Percentiles rank a stretch among this genome's conserved stretches.
phyloP scores from a whole-genome alignment of 306 rosid genomes.

The Trifolium dubium region DNA sequence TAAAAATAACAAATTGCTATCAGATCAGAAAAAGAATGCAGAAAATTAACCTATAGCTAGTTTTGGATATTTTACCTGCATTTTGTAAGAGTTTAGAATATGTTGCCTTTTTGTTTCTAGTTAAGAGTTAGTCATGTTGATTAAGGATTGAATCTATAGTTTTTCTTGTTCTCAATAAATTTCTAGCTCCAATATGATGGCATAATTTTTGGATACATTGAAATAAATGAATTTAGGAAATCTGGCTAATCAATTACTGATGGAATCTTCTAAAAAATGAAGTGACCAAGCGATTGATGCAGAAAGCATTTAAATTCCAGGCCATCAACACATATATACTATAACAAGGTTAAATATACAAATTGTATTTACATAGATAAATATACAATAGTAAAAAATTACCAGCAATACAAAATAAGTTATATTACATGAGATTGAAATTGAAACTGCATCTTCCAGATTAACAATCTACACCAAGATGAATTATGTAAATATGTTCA shows the following conservation, averaged over 20 bases:
- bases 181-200: no score
- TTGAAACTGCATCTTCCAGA: slow-evolving; percentile 20
- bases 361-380: slow-evolving; percentile 24
- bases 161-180: no score
- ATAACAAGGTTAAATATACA: slow-evolving; percentile 24
- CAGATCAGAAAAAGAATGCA: not conserved
- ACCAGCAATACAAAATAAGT: not conserved
- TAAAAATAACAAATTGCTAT: no score
- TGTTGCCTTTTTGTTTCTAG: slow-evolving; percentile 49
- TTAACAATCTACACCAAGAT: slow-evolving; percentile 8
- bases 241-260: not conserved
- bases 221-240: not conserved
- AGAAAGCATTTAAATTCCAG: not conserved
- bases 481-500: slow-evolving; percentile 12
- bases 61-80: slow-evolving; percentile 45
- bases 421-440: slow-evolving; percentile 34
- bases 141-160: slow-evolving; percentile 46
- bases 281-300: not conserved
- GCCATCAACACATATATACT: slow-evolving; percentile 1
- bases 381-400: not conserved
- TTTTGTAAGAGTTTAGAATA: slow-evolving; percentile 53
- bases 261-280: not conserved
- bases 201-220: not conserved
- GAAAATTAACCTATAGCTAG: not conserved
- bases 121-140: slow-evolving; percentile 65